Conservation (phyloP, 1,139 yeast species). For the Wickerhamiella pararugosa region DNA sequence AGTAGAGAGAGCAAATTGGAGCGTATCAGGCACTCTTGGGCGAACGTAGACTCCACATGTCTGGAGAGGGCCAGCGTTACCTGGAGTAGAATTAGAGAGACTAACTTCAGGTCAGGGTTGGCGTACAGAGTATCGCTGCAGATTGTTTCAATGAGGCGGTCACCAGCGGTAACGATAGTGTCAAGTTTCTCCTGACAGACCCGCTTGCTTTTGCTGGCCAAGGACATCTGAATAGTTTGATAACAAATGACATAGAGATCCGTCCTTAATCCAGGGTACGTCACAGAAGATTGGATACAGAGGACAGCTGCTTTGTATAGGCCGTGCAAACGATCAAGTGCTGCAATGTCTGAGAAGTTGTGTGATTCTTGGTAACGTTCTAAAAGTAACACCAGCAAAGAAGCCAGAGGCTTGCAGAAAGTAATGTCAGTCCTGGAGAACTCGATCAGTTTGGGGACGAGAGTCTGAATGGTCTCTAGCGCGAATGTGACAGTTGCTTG, state of each 20-base stretch:
- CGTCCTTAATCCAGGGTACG: slow-evolving; percentile 55
- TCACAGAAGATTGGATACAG: slow-evolving; percentile 55
- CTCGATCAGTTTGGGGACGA: slow-evolving; percentile 62
- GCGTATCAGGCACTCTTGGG: slow-evolving; percentile 45
- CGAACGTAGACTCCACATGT: slow-evolving; percentile 35
- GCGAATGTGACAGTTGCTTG: slow-evolving; percentile 42
- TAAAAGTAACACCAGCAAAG: slow-evolving; percentile 56
- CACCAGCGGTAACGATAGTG: slow-evolving; percentile 44
- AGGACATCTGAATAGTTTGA: slow-evolving; percentile 33
- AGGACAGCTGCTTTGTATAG: slow-evolving; percentile 58
- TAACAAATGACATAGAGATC: slow-evolving; percentile 65
- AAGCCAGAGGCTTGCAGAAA: slow-evolving; percentile 64
- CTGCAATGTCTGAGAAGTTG: slow-evolving; percentile 18
- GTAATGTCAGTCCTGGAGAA: slow-evolving; percentile 51
- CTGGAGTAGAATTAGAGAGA: slow-evolving; percentile 61
- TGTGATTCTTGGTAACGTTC: slow-evolving; percentile 41
- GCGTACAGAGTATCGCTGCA: slow-evolving; percentile 70
- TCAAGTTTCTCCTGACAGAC: slow-evolving; percentile 35
- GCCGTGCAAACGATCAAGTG: slow-evolving; percentile 40
- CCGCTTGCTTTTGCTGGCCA: slow-evolving; percentile 23
- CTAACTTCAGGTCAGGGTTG: slow-evolving; percentile 64
- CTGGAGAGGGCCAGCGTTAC: slow-evolving; percentile 47
- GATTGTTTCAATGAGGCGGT: slow-evolving; percentile 44
- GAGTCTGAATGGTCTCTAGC: slow-evolving; percentile 57
- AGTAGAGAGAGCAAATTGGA: slow-evolving; percentile 52